Evolutionary conservation across 73 alveolate species (phyloP).

Genomic region (Paramecium caudatum): DNA sequence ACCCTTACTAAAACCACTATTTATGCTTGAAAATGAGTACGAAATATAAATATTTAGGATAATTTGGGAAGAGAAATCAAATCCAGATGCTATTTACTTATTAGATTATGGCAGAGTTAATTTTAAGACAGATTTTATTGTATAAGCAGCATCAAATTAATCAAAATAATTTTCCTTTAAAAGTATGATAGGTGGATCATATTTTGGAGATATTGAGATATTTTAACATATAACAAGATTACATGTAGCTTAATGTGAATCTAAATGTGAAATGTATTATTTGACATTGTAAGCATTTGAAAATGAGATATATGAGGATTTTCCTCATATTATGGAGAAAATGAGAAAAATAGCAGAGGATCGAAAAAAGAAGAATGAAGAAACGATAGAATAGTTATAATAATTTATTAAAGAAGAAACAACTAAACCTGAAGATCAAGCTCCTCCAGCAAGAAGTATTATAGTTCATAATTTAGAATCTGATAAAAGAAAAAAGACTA

Average conservation of each 20-base stretch:
- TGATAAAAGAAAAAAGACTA: slow-evolving; percentile 3
- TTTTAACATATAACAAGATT: slow-evolving; percentile 70
- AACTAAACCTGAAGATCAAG: not conserved
- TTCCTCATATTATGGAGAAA: slow-evolving; percentile 73
- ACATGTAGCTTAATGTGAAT: slow-evolving; percentile 67
- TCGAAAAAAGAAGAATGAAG: slow-evolving; percentile 51
- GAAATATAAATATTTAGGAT: not conserved
- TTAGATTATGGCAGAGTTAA: slow-evolving; percentile 84
- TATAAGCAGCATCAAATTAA: slow-evolving; percentile 56
- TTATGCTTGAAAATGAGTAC: slow-evolving; percentile 78
- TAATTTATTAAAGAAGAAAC: slow-evolving; percentile 35
- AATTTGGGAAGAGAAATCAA: slow-evolving; percentile 79
- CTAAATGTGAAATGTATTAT: slow-evolving; percentile 64
- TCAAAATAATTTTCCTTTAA: slow-evolving; percentile 55
- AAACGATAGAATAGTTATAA: slow-evolving; percentile 50
- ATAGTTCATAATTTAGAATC: not conserved
- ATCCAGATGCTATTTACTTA: slow-evolving; percentile 86
- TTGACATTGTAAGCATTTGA: slow-evolving; percentile 67
- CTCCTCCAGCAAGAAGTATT: slow-evolving; percentile 28
- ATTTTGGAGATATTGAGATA: slow-evolving; percentile 89
- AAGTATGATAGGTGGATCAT: slow-evolving; percentile 85
- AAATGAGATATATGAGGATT: slow-evolving; percentile 69
- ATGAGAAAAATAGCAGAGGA: slow-evolving; percentile 74
- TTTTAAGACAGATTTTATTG: slow-evolving; percentile 70
- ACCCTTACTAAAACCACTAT: slow-evolving; percentile 84